phyloP scores from a whole-genome alignment of 1,139 yeast genomes.

The Lodderomyces oxycetoniae region DNA sequence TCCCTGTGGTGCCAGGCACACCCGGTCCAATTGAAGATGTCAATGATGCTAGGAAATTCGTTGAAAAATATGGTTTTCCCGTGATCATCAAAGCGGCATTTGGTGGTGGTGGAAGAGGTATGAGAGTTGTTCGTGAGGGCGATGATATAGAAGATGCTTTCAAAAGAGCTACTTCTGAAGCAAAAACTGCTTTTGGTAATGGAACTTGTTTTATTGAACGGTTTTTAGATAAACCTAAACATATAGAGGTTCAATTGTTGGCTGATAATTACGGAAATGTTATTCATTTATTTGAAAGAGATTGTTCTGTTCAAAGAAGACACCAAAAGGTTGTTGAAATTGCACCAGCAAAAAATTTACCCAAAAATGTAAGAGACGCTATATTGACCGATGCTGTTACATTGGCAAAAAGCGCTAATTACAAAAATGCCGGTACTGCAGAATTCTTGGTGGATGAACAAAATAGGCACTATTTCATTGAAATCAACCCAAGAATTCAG shows the following conservation, averaged over 20 bases:
- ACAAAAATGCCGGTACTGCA: slow-evolving; percentile 98
- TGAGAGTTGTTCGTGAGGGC: slow-evolving; percentile 98
- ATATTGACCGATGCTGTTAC: slow-evolving; percentile 91
- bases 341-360: slow-evolving; percentile 96
- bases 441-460: slow-evolving; percentile 92
- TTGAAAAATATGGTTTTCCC: slow-evolving; percentile 81
- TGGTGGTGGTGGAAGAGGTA: slow-evolving; percentile 99
- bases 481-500: slow-evolving; percentile 97
- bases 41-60: slow-evolving; percentile 75
- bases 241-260: slow-evolving; percentile 92
- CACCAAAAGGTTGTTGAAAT: slow-evolving; percentile 99
- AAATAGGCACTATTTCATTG: slow-evolving; percentile 95
- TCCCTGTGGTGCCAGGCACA: slow-evolving; percentile 97
- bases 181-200: slow-evolving; percentile 90
- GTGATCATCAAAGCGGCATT: slow-evolving; percentile 98
- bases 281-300: slow-evolving; percentile 94
- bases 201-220: slow-evolving; percentile 98
- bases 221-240: slow-evolving; percentile 92
- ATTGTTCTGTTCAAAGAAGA: slow-evolving; percentile 98
- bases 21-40: slow-evolving; percentile 90
- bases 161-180: slow-evolving; percentile 91
- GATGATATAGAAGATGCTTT: slow-evolving; percentile 91
- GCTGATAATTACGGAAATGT: slow-evolving; percentile 96
- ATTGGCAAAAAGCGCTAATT: slow-evolving; percentile 81
- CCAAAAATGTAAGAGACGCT: slow-evolving; percentile 77